phyloP scores from a whole-genome alignment of 2,329 filamentous ascomycete genomes.

The Colletotrichum tabaci region DNA sequence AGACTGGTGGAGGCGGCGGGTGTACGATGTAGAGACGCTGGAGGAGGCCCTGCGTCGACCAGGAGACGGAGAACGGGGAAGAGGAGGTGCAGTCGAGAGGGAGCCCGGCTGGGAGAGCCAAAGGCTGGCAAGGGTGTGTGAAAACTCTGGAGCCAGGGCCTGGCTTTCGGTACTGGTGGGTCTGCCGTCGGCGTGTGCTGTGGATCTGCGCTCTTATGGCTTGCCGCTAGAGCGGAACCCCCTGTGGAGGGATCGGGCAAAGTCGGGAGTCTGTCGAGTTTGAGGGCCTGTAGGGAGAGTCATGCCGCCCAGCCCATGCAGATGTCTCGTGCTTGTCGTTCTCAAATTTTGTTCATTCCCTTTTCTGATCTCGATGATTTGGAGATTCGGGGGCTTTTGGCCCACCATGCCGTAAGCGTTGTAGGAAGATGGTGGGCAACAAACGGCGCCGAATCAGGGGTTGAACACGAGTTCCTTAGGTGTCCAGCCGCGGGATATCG shows the following conservation, averaged over 20 bases:
- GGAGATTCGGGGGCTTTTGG: slow-evolving; percentile 30
- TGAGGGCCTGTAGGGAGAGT: slow-evolving; percentile 38
- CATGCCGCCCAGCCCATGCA: slow-evolving; percentile 36
- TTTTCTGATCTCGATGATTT: slow-evolving; percentile 25
- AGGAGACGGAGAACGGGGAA: slow-evolving; percentile 14
- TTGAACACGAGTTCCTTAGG: slow-evolving; percentile 32
- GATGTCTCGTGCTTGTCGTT: slow-evolving; percentile 21
- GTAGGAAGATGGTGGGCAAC: slow-evolving; percentile 33
- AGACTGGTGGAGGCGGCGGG: slow-evolving; percentile 34
- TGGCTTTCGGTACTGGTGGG: slow-evolving; percentile 40
- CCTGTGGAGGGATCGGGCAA: slow-evolving; percentile 41
- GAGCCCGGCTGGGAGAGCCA: slow-evolving; percentile 18
- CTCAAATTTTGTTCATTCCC: slow-evolving; percentile 12
- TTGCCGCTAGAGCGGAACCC: slow-evolving; percentile 37
- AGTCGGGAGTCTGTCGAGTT: slow-evolving; percentile 34
- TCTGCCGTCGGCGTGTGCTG: slow-evolving; percentile 28
- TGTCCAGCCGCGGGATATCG: slow-evolving; percentile 12
- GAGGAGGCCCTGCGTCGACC: slow-evolving; percentile 17
- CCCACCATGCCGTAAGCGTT: slow-evolving; percentile 24
- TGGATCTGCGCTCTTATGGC: slow-evolving; percentile 28
- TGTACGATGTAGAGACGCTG: neutral
- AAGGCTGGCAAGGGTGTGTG: slow-evolving; percentile 7
- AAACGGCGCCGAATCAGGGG: slow-evolving; percentile 28
- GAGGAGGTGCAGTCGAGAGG: slow-evolving; percentile 28
- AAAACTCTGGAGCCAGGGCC: slow-evolving; percentile 36